These are phyloP conservation scores for Metroxylon sagu DNA, from an alignment of 176 grass and related monocot species.

Conservation along the genomic window DNA sequence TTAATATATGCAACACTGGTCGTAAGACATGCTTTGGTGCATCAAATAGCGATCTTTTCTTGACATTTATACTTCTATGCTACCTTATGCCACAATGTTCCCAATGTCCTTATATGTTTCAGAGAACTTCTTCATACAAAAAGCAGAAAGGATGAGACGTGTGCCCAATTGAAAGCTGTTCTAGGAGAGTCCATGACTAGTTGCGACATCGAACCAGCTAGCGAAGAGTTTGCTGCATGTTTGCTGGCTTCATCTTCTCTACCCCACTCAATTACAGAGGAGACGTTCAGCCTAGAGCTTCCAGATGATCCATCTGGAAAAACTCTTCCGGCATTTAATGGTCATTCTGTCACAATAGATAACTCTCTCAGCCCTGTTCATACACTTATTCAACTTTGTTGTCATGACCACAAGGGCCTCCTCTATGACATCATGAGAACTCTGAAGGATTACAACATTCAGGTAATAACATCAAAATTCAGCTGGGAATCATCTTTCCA, in stretches of 20 bases:
- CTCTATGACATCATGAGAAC: slow-evolving; percentile 83
- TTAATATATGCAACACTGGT: too few species aligned
- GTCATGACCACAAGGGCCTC: slow-evolving; percentile 62
- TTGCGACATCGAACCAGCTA: slow-evolving; percentile 53
- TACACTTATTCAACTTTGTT: slow-evolving; percentile 76
- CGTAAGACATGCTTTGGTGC: too few species aligned
- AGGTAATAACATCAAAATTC: slow-evolving; percentile 32
- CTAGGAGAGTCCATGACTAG: slow-evolving; percentile 49
- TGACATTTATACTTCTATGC: too few species aligned
- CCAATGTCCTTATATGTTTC: slow-evolving; percentile 3
- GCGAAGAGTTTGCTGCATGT: slow-evolving; percentile 33
- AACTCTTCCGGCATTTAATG: neutral
- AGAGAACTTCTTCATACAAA: slow-evolving; percentile 75
- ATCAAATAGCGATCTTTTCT: too few species aligned
- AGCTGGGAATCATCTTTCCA: too few species aligned
- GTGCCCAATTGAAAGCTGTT: slow-evolving; percentile 38
- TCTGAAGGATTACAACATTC: slow-evolving; percentile 74
- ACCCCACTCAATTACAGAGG: slow-evolving; percentile 26
- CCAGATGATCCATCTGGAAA: slow-evolving; percentile 23
- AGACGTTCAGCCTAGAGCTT: slow-evolving; percentile 38
- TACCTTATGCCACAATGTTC: too few species aligned
- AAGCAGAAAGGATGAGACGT: slow-evolving; percentile 55
- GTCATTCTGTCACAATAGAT: slow-evolving; percentile 42
- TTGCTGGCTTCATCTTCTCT: slow-evolving; percentile 36
- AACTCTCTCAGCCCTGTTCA: slow-evolving; percentile 58